Percentiles rank a stretch among this genome's conserved stretches.
Conservation (phyloP, 192 early-diverging fungal species). For the Gamsiella multidivaricata region DNA sequence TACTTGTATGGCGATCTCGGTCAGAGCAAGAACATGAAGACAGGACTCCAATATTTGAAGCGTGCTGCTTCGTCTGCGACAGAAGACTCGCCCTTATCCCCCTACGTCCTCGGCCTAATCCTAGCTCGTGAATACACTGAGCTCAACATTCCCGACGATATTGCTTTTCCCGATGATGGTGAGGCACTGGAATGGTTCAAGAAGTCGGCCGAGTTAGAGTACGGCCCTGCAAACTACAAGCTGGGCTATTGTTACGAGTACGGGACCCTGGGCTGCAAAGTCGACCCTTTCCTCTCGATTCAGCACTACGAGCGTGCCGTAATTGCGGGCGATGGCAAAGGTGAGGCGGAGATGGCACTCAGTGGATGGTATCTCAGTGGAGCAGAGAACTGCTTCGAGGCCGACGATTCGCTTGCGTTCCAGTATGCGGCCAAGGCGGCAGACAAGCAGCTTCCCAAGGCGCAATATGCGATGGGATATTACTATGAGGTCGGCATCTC, state of each 20-base stretch:
- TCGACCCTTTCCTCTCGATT: conserved; percentile 74
- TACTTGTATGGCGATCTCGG: conserved; percentile 80
- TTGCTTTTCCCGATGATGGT: conserved; percentile 75
- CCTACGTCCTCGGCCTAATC: conserved; percentile 82
- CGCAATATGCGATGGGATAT: conserved; percentile 93
- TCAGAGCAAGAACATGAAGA: conserved; percentile 74
- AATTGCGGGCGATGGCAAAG: conserved; percentile 60
- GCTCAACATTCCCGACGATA: conserved; percentile 64
- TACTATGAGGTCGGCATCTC: conserved; percentile 87
- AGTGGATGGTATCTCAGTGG: conserved; percentile 91
- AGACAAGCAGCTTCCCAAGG: conserved; percentile 79
- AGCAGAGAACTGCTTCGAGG: conserved; percentile 69
- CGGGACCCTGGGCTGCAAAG: conserved; percentile 72
- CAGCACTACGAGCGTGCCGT: conserved; percentile 86
- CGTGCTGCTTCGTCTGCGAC: conserved; percentile 78
- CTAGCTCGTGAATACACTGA: conserved; percentile 75
- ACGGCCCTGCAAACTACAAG: conserved; percentile 79
- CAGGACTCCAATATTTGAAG: conserved; percentile 86
- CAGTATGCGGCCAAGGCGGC: conserved; percentile 88
- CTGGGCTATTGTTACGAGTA: conserved; percentile 85
- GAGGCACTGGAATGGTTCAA: conserved; percentile 80
- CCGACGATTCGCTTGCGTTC: conserved; percentile 78
- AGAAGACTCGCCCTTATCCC: conserved; percentile 72
- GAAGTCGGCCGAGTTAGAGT: conserved; percentile 79
- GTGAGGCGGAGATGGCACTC: conserved; percentile 87